Base-by-base conservation (phyloP, 2,329 filamentous ascomycete species). In the Trichocomaceae sp. region DNA sequence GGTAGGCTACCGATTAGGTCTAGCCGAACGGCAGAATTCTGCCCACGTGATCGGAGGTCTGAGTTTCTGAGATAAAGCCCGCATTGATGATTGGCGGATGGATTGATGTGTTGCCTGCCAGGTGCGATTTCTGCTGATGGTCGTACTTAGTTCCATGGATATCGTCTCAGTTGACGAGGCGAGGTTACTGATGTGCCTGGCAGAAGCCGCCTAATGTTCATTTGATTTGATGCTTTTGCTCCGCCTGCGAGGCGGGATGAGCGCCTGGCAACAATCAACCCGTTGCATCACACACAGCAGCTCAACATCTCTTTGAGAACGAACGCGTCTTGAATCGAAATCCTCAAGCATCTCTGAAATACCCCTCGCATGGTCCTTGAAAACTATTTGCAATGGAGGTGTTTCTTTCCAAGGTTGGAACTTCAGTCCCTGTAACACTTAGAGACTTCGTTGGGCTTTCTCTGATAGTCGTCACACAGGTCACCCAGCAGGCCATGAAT, bases 401-500 rank as follows among this genome's bases (percentile, higher is more conserved):
- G 47, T 76, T 87, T 50, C 72, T 87, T 45, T 72, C 76, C 50
- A 83, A 83, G 68, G 83, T 86, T n/a, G n/a, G 69, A 41, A 64
- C n/a, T n/a, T n/a, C 58, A 7, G 41, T 31, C 47, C 41, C 22
- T 35, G 47, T 44, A 8, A 3, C 23, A n/a, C n/a, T n/a, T n/a
- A n/a, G n/a, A 31, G 10, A 7, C 8, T 23, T 54, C 17, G n/a
- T 23, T 31, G 33, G 5, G 5, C 8, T 8, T 42, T 33, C 29
- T 17, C 55, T 57, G 3, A 57, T 22, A 13, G 9, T 42, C 29
- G 9, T 13, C 50, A 51, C 58, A 52, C 58, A 84, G 82, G 74
- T 84, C 61, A 87, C 84, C 56, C 80, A 85, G 62, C 89, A 95
- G 74, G 88, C 89, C 49, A 86, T 95, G 80, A 95, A 90, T 74